These are phyloP conservation scores for Thelonectria blattea DNA, from an alignment of 2,329 filamentous ascomycete genomes.

Conservation along the genomic window DNA sequence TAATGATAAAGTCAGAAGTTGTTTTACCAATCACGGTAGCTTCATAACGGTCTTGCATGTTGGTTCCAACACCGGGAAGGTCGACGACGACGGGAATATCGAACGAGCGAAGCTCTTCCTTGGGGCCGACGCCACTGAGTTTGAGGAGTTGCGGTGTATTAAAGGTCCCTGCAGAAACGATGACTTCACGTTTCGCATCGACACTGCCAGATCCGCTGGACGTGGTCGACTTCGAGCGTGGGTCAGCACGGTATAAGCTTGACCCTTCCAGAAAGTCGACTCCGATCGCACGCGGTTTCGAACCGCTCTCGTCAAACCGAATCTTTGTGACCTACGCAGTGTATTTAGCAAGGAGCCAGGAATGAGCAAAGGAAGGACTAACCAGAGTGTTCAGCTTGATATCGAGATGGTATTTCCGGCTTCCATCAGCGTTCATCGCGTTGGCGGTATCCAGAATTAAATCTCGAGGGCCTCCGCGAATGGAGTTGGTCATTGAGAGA, in stretches of 20 bases:
- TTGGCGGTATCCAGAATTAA: slow-evolving; percentile 52
- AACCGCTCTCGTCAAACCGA: slow-evolving; percentile 41
- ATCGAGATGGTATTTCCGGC: slow-evolving; percentile 38
- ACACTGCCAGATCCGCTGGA: slow-evolving; percentile 11
- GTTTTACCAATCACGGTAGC: slow-evolving; percentile 32
- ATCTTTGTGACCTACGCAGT: slow-evolving; percentile 42
- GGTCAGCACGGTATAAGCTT: slow-evolving; percentile 35
- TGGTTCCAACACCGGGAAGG: slow-evolving; percentile 63
- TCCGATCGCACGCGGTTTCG: slow-evolving; percentile 41
- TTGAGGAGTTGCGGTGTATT: slow-evolving; percentile 59
- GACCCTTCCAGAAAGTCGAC: slow-evolving; percentile 41
- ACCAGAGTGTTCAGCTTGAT: slow-evolving; percentile 37
- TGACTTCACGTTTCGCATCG: slow-evolving; percentile 45
- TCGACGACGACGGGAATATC: slow-evolving; percentile 41
- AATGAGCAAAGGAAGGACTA: neutral
- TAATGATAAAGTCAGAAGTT: slow-evolving; percentile 27
- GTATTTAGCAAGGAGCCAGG: slow-evolving; percentile 22
- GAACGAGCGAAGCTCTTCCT: slow-evolving; percentile 37
- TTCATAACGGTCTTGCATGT: slow-evolving; percentile 63
- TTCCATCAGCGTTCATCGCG: slow-evolving; percentile 30
- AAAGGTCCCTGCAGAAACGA: slow-evolving; percentile 56
- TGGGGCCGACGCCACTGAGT: slow-evolving; percentile 48
- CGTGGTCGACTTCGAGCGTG: slow-evolving; percentile 26
- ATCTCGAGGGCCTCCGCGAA: slow-evolving; percentile 61
- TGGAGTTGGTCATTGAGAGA: slow-evolving; percentile 55